A percentile compares a stretch with the other conserved stretches of the same genome.
phyloP scores from a whole-genome alignment of 495 filamentous ascomycete species.

The Podospora appendiculata region DNA sequence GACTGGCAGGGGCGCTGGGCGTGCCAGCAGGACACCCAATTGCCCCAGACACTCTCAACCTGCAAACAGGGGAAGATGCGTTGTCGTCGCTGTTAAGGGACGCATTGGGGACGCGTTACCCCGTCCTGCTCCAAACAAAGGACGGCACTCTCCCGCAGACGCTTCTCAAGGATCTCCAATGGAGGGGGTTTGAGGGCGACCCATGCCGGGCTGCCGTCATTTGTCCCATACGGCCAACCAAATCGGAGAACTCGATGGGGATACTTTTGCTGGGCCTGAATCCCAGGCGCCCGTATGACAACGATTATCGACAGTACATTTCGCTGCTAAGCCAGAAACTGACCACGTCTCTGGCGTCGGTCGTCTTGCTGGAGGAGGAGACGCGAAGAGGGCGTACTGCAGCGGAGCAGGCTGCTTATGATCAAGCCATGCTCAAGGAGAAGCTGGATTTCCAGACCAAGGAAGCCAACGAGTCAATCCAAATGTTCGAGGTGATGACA shows the following conservation, averaged over 20 bases:
- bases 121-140: conserved; percentile 45
- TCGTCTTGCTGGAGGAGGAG: conserved; percentile 60
- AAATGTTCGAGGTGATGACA: conserved; percentile 57
- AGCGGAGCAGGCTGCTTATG: conserved; percentile 50
- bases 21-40: conserved; percentile 48
- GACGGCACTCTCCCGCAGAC: conserved; percentile 44
- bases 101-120: conserved; percentile 45
- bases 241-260: conserved; percentile 44
- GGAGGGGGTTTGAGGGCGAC: conserved; percentile 51
- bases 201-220: conserved; percentile 49
- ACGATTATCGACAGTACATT: conserved; percentile 58
- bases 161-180: conserved; percentile 47
- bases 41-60: conserved; percentile 40
- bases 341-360: conserved; percentile 55
- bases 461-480: conserved; percentile 55
- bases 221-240: conserved; percentile 55
- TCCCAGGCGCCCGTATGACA: conserved; percentile 56
- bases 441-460: conserved; percentile 52
- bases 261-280: conserved; percentile 56
- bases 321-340: conserved; percentile 54
- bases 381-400: conserved; percentile 50
- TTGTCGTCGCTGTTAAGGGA: conserved; percentile 49
- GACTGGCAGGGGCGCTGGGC: conserved; percentile 51
- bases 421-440: conserved; percentile 52
- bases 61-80: conserved; percentile 41